Evolutionary conservation across 805 yeast species (phyloP), one percentile per base, ranked within the genome.

Genomic region (Cephaloascus albidus): DNA sequence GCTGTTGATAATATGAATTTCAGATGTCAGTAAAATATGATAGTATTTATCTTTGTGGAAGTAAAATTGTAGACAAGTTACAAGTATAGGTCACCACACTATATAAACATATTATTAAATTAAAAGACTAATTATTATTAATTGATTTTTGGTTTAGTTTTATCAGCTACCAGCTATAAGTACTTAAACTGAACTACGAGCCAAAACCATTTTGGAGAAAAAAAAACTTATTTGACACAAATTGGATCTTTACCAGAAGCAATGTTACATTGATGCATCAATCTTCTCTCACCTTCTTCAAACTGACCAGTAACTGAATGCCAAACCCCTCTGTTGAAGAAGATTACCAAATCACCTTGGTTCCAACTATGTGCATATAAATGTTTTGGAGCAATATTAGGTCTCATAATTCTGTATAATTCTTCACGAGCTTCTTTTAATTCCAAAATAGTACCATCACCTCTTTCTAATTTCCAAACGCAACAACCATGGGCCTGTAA

Each of bases 211-310:
- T 8, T 23, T 23, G 28, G 28, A 23, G 28, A 23, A 6, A 23
- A 23, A 8, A 23, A 8, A 23, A 8, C 12, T 23, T 23, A 23
- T 23, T 23, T 6, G 28, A 6, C 12, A 23, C 28, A 23, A n/a
- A 46, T 39, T 2, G 95, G 95, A 53, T 83, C 90, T 14, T 54
- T 47, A 6, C 87, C 89, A 53, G 86, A 76, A 17, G 96, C 95
- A 56, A 87, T 84, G 63, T 87, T 87, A 63, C 96, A 87, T 64
- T 87, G 96, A 55, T 87, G 96, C 94, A 87, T 86, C 54, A 87
- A 68, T 59, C 96, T 75, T 51, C 75, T 77, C 54, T 86, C 93
- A 36, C 82, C 85, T 16, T 72, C 72, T 16, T 74, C 79, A 61
- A 87, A 81, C 60, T 86, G 95, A 38, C 96, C 95, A 14, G 95